A percentile compares a stretch with the other conserved stretches of the same genome.
These are phyloP conservation scores for Persicaria tinctoria DNA, from an alignment of 148 eudicot genomes.

Conservation along the genomic window DNA sequence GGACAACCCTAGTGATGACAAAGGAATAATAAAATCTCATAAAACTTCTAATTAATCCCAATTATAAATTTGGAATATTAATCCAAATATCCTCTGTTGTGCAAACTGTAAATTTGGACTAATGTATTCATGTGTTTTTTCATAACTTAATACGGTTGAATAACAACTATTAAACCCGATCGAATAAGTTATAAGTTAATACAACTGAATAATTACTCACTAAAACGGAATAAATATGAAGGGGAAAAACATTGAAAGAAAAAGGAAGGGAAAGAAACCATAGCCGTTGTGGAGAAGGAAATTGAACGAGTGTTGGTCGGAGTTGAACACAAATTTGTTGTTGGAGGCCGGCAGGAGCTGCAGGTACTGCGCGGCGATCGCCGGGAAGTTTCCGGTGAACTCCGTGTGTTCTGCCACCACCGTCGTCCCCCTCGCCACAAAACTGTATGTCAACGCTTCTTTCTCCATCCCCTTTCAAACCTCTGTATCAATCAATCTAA, in stretches of 20 bases:
- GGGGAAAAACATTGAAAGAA: background rate
- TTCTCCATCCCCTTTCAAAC: background rate
- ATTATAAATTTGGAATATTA: no score
- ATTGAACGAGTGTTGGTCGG: constrained; percentile 5
- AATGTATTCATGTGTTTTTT: no score
- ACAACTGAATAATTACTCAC: no score
- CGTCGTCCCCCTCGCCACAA: constrained; percentile 12
- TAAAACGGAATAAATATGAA: background rate
- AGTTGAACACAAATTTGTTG: constrained; percentile 4
- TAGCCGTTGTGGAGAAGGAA: constrained; percentile 8
- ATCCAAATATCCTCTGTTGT: no score
- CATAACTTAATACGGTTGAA: no score
- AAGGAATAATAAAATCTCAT: no score
- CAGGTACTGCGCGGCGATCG: constrained; percentile 9
- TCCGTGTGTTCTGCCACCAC: constrained; percentile 8
- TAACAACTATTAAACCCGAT: no score
- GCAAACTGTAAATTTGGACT: no score
- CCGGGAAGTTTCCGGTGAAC: constrained; percentile 13
- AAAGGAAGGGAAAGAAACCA: background rate
- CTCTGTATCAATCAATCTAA: background rate
- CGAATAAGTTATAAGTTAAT: no score
- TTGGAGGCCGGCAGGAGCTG: constrained; percentile 7
- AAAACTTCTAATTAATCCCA: no score
- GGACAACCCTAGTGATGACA: no score
- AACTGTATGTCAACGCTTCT: background rate